phyloP scores from a whole-genome alignment of 768 basidiomycete genomes.

The Lentinula raphanica region DNA sequence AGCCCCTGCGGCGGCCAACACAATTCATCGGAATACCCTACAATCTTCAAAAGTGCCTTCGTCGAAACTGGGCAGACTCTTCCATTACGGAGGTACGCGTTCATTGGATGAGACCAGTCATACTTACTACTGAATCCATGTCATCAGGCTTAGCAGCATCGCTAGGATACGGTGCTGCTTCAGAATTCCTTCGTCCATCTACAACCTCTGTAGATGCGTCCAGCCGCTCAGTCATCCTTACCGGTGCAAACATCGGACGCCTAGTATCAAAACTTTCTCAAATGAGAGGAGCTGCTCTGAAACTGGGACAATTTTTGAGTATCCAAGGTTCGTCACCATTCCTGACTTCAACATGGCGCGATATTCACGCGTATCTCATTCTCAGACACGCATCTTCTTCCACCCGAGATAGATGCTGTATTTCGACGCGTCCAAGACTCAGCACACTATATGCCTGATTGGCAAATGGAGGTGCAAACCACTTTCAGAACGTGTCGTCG shows the following conservation, averaged over 20 bases:
- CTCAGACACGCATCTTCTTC: slow-evolving; percentile 82
- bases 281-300: slow-evolving; percentile 96
- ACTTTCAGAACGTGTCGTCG: background rate
- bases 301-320: slow-evolving; percentile 95
- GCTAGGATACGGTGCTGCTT: slow-evolving; percentile 82
- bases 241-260: slow-evolving; percentile 84
- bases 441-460: slow-evolving; percentile 98
- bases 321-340: slow-evolving; percentile 67
- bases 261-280: slow-evolving; percentile 88
- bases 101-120: background rate
- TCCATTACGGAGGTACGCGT: slow-evolving; percentile 86
- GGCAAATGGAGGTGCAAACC: slow-evolving; percentile 83
- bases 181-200: slow-evolving; percentile 76
- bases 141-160: slow-evolving; percentile 84
- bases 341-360: background rate
- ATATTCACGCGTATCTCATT: background rate
- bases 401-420: slow-evolving; percentile 82
- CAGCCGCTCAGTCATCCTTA: slow-evolving; percentile 63
- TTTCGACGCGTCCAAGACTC: slow-evolving; percentile 89
- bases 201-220: slow-evolving; percentile 27
- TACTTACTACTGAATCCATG: background rate
- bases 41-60: slow-evolving; percentile 88
- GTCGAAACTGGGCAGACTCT: slow-evolving; percentile 79
- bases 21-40: slow-evolving; percentile 36
- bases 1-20: slow-evolving; percentile 7